phyloP scores from a whole-genome alignment of 331 rosid genomes.

The Malus hybrid region DNA sequence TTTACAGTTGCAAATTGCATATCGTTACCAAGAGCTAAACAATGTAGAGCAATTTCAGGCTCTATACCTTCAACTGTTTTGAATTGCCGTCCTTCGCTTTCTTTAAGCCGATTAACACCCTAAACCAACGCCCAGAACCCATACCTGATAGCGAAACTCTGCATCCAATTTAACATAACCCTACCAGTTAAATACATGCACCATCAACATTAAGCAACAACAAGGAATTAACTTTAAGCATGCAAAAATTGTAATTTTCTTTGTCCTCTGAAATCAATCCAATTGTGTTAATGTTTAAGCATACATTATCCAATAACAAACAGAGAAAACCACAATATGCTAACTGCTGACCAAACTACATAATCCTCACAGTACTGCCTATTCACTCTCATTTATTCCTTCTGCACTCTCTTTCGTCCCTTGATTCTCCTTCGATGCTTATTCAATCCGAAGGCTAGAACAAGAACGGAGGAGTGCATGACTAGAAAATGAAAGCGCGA shows the following conservation, averaged over 20 bases:
- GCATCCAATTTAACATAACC: constrained; percentile 17
- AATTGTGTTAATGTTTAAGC: neutral
- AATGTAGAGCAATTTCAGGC: too few relatives aligned
- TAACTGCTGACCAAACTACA: neutral
- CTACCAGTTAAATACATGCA: constrained; percentile 5
- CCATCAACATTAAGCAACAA: constrained; percentile 13
- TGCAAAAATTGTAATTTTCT: neutral
- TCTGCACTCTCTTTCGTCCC: neutral
- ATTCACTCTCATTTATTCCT: neutral
- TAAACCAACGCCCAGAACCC: constrained; percentile 97
- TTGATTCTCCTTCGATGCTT: neutral
- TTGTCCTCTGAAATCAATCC: neutral
- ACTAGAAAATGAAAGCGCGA: neutral
- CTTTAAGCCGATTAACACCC: constrained; percentile 51
- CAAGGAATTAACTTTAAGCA: neutral
- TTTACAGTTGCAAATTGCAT: too few relatives aligned
- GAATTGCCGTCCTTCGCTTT: constrained; percentile 28
- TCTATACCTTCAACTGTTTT: too few relatives aligned
- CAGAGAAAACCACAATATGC: neutral
- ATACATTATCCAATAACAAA: neutral
- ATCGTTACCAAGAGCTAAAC: too few relatives aligned
- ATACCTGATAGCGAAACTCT: constrained; percentile 27
- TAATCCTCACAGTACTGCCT: neutral
- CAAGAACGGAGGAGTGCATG: neutral
- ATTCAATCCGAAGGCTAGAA: neutral